Evolutionary conservation across 495 filamentous ascomycete species (phyloP), one percentile per base, ranked within the genome.

Genomic region (Poronia punctata): DNA sequence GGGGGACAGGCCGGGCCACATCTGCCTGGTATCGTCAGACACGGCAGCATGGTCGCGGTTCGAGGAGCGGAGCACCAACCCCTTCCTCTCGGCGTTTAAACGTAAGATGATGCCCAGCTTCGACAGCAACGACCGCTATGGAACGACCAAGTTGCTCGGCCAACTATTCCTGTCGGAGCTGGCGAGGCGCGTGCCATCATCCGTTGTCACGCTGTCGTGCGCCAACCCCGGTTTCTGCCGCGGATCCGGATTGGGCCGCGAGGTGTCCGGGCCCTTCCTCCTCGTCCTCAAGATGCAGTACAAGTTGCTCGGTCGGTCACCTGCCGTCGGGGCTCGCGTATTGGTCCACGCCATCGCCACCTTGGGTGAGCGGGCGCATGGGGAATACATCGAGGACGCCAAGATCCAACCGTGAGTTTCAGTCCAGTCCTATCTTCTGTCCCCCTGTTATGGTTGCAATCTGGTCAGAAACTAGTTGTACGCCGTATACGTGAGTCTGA

Each of bases 201-300:
- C 52, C 6, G 42, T 62, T 16, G 72, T 79, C 9, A 63, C 72
- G 10, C 47, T 80, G 35, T 71, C 71, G 39, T 55, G 63, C 23
- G 20, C 71, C 5, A 70, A 66, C 30, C 75, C 75, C 0, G 71
- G 71, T 2, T 40, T 71, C 17, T 72, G 66, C 45, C 42, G 63
- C 29, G 65, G 71, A 4, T 63, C 64, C 1, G 44, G 49, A 5
- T 39, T 68, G 7, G 30, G 24, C 3, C 54, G 62, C 12, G 56
- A 64, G n/a, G 3, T n/a, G 15, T 4, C 10, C 4, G n/a, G 8
- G 4, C 9, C 9, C 19, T 9, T 21, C 11, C 3, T 3, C 11
- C 7, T 14, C 7, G 19, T 24, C 6, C 46, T 27, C 6, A 33
- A 35, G 2, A 45, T 35, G 7, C 34, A 44, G 2, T 31, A 46